Evolutionary conservation across 305 asterid genomes (phyloP).

Genomic region (Solanum hybrid): DNA sequence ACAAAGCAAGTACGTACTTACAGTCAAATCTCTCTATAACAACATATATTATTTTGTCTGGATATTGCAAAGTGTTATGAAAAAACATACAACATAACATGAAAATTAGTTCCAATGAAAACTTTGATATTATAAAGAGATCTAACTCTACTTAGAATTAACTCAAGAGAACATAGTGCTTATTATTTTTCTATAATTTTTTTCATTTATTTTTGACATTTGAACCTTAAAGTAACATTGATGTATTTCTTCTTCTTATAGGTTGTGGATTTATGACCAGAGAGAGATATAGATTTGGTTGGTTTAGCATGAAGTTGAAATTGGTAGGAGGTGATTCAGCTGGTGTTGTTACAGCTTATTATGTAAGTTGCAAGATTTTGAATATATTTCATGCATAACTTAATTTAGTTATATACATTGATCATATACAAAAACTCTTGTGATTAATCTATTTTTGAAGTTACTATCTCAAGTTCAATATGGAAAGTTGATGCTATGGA

Average conservation of each 20-base stretch:
- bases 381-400: not conserved
- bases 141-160: not conserved
- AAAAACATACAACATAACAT: not conserved
- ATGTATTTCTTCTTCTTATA: not conserved
- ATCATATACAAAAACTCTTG: not conserved
- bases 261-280: conserved; percentile 89
- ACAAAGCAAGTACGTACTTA: conserved; percentile 42
- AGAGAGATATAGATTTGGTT: conserved; percentile 78
- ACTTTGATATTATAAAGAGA: not conserved
- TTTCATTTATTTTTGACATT: not conserved
- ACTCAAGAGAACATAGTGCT: not conserved
- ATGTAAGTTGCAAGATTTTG: conserved; percentile 31
- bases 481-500: not conserved
- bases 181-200: not conserved
- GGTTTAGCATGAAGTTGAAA: conserved; percentile 88
- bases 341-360: conserved; percentile 87
- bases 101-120: not conserved
- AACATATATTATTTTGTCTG: not conserved
- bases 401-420: not conserved
- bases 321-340: conserved; percentile 93
- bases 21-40: not conserved
- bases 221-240: not conserved
- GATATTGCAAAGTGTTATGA: not conserved
- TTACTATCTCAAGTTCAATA: not conserved
- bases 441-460: not conserved